Conservation (phyloP, 805 yeast genomes). For the Kregervanrija fluxuum region DNA sequence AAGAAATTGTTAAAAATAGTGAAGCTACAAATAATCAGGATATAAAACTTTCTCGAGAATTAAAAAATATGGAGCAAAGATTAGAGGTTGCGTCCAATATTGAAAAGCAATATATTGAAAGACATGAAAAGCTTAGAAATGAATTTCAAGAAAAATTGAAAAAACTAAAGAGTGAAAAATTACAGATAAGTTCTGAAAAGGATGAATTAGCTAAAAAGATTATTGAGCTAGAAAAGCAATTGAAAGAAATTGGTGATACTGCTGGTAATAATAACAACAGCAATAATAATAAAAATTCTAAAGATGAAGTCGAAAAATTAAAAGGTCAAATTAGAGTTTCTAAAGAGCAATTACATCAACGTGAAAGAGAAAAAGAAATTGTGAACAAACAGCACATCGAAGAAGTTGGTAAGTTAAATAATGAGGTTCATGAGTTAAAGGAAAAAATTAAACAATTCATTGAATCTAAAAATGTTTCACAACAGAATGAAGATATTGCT, state of each 20-base stretch:
- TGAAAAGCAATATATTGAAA: conserved; percentile 14
- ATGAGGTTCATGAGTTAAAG: conserved; percentile 1
- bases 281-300: conserved; percentile 1
- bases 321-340: conserved; percentile 13
- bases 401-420: neutral
- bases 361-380: conserved; percentile 4
- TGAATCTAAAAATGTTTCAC: neutral
- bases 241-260: conserved; percentile 1
- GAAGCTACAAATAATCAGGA: conserved; percentile 13
- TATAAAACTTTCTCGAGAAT: conserved; percentile 7
- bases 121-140: conserved; percentile 23
- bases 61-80: conserved; percentile 11
- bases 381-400: conserved; percentile 1
- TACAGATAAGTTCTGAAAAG: conserved; percentile 8
- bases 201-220: conserved; percentile 15
- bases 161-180: conserved; percentile 19
- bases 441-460: conserved; percentile 1
- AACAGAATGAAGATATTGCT: conserved; percentile 7
- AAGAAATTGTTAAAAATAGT: conserved; percentile 33
- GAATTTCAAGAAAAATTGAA: conserved; percentile 27
- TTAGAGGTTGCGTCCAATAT: neutral
- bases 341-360: conserved; percentile 11
- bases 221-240: conserved; percentile 11
- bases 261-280: neutral
- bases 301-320: conserved; percentile 13